Evolutionary conservation across 2,329 filamentous ascomycete genomes (phyloP), one percentile per base, ranked within the genome.

Genomic region (Magnaporthiopsis incrustans): DNA sequence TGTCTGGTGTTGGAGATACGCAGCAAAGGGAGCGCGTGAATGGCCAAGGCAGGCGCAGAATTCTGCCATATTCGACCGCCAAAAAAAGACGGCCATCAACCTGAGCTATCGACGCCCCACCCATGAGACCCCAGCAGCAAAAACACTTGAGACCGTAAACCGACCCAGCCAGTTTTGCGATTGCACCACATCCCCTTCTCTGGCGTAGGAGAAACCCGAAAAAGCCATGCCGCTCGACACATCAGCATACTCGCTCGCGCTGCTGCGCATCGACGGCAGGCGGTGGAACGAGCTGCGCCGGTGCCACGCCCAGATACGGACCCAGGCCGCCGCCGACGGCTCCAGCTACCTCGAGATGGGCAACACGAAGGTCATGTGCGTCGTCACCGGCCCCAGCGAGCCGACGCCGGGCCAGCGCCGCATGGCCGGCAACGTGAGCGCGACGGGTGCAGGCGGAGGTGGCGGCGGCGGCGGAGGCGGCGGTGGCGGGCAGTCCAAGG

Each of bases 271-370:
- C 68, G 94, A 90, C 73, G 90, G 90, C 66, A 88, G 95, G 66
- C 88, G 95, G 70, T 99, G 95, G 95, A 98, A 99, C 79, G 95
- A 99, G 76, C 85, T 99, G 56, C 92, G 95, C 33, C 88, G 91
- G 10, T 84, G 97, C 62, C 87, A 92, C 73, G 94, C 90, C 60
- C 91, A 96, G 77, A 92, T 99, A 73, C 90, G 89, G 67, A 97
- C 92, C 1, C 95, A 97, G 77, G 89, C 93, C 66, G 89, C 93
- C 61, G 92, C 93, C 64, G 95, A 98, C 71, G 95, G 95, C 50
- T 96, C 91, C 59, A 91, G 89, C 67, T 97, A 97, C 77, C 86
- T 98, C 65, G 92, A 97, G 74, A 96, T 96, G 89, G 95, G 95
- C 71, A 96, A 98, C 78, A 99, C 95, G 27, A 95, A 97, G 74